Conservation (phyloP, 1,284 basidiomycete genomes). For the Leccinum variabile region DNA sequence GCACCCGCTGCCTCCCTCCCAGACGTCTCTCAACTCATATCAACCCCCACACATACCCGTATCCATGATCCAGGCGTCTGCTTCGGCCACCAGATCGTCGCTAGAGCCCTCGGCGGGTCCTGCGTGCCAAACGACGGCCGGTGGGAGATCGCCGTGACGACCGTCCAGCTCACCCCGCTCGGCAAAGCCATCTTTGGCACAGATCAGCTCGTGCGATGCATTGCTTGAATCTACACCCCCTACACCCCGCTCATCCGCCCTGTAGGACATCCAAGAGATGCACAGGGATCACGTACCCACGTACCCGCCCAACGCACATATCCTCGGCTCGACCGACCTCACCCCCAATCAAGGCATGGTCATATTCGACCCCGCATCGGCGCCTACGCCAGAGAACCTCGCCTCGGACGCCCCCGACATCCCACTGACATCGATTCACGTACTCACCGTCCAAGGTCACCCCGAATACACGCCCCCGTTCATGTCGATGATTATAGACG, state of each 20-base stretch:
- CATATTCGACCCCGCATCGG: conserved; percentile 25
- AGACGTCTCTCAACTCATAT: too few relatives aligned
- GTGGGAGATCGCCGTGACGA: too few relatives aligned
- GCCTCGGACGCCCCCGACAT: conserved; percentile 35
- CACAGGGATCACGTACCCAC: background rate
- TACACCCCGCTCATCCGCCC: background rate
- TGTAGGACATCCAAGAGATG: conserved; percentile 52
- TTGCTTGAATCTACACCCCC: background rate
- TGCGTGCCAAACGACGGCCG: too few relatives aligned
- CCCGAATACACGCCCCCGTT: conserved; percentile 75
- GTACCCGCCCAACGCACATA: conserved; percentile 39
- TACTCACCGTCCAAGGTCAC: conserved; percentile 77
- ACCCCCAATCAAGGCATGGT: conserved; percentile 69
- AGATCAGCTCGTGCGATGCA: conserved; percentile 30
- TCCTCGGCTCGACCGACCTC: conserved; percentile 63
- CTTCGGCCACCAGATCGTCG: too few relatives aligned
- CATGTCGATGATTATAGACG: conserved; percentile 55
- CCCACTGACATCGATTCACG: conserved; percentile 48
- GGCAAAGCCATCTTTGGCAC: conserved; percentile 10
- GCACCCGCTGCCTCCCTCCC: too few relatives aligned
- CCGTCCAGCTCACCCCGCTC: too few relatives aligned
- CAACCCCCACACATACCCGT: too few relatives aligned
- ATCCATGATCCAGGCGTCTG: too few relatives aligned
- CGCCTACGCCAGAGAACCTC: background rate
- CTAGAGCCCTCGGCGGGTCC: too few relatives aligned